Conservation (phyloP, 345 rosid species). For the Arabidopsis suecica region DNA sequence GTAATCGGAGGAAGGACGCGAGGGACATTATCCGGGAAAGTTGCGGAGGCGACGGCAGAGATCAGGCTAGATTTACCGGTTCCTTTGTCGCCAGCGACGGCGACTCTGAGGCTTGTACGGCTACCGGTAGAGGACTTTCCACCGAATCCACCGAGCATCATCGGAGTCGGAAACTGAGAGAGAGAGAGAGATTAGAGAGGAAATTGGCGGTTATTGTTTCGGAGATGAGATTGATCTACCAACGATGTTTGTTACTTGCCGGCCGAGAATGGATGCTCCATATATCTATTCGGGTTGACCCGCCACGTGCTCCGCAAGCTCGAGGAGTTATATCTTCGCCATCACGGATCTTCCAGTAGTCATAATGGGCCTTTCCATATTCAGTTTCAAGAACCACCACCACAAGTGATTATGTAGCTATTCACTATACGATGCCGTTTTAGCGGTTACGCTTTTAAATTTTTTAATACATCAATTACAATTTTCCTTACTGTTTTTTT, state of each 20-base stretch:
- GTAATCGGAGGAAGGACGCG: slow-evolving; percentile 69
- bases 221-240: slow-evolving; percentile 8
- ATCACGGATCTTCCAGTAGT: neutral
- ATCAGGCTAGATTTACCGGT: slow-evolving; percentile 86
- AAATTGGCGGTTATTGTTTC: neutral
- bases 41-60: slow-evolving; percentile 66
- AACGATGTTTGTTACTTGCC: neutral
- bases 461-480: too few relatives aligned
- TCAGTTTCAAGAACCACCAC: too few relatives aligned
- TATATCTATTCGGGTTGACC: slow-evolving; percentile 24
- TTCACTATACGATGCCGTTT: neutral
- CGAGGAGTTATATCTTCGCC: neutral
- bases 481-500: too few relatives aligned
- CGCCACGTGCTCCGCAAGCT: slow-evolving; percentile 22
- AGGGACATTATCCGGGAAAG: slow-evolving; percentile 68
- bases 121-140: slow-evolving; percentile 49
- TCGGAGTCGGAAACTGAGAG: too few relatives aligned
- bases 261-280: slow-evolving; percentile 26
- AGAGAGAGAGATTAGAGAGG: neutral
- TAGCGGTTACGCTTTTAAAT: neutral
- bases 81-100: slow-evolving; percentile 75
- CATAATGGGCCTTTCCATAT: slow-evolving; percentile 13
- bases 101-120: slow-evolving; percentile 64
- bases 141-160: slow-evolving; percentile 53
- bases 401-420: neutral